Evolutionary conservation across 768 basidiomycete species (phyloP), one percentile per base, ranked within the genome.

Genomic region (Russula abietina): DNA sequence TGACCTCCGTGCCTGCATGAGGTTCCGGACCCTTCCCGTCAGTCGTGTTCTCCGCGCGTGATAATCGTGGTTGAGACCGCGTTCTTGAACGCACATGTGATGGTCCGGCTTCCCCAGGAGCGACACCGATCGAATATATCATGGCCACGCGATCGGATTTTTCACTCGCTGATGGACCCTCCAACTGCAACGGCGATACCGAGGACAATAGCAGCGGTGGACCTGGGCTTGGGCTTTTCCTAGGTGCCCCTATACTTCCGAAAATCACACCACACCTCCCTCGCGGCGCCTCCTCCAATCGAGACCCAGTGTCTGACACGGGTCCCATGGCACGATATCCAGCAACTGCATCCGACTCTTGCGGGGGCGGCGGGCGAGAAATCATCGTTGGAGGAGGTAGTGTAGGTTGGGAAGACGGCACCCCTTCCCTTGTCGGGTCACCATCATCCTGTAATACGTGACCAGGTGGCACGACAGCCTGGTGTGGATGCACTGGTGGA

Each of bases 81-180:
- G 72, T 71, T 61, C 73, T 68, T 30, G 73, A 73, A 19, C 73
- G 73, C 30, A 71, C 46, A 16, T 72, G 71, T 24, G 62, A 64
- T 10, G 69, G 70, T 4, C 70, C 72, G 19, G 69, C 65, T 38
- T 80, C 76, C 2, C 76, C 71, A 17, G 76, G 78, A 9, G 70
- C 61, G 3, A 83, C 65, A 0, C 83, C 83, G 39, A 83, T 78
- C 9, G 77, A 77, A 61, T 82, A 80, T 4, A 73, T 59, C 28
- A 74, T 65, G 64, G 77, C 54, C 73, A 19, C 71, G 71, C 59
- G 76, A 74, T 19, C 70, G 72, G 19, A 64, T 69, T 26, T 71
- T 24, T 60, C 38, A 28, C n/a, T 33, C 61, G 32, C 60, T 12
- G 57, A 17, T 46, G 30, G 41, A 38, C 11, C 33, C 9, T 46